phyloP scores from a whole-genome alignment of 805 yeast species.

The Scheffersomyces amazonensis region DNA sequence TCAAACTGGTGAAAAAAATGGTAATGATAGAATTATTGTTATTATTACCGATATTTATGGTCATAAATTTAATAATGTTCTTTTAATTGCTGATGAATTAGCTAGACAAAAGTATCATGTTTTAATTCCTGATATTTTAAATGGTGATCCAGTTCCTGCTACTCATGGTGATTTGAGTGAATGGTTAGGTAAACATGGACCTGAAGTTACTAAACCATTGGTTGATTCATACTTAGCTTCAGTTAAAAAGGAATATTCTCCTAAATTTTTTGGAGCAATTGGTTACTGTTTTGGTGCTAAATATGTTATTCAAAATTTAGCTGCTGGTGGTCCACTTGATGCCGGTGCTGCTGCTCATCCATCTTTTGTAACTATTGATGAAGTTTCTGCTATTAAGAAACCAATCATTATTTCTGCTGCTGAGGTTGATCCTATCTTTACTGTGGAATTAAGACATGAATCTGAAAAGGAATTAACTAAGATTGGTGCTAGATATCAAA shows the following conservation, averaged over 20 bases:
- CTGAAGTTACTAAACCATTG: slow-evolving; percentile 46
- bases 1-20: slow-evolving; percentile 22
- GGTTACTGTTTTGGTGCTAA: slow-evolving; percentile 91
- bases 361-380: slow-evolving; percentile 64
- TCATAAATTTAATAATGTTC: slow-evolving; percentile 50
- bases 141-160: slow-evolving; percentile 38
- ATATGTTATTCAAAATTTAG: slow-evolving; percentile 52
- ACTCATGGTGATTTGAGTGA: slow-evolving; percentile 13
- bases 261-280: slow-evolving; percentile 45
- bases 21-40: slow-evolving; percentile 49
- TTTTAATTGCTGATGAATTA: slow-evolving; percentile 64
- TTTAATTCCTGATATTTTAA: slow-evolving; percentile 72
- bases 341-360: slow-evolving; percentile 83
- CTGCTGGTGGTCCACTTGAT: slow-evolving; percentile 27
- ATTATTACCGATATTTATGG: slow-evolving; percentile 74
- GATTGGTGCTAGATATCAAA: slow-evolving; percentile 48
- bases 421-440: slow-evolving; percentile 62
- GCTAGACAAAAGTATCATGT: slow-evolving; percentile 64
- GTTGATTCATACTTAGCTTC: slow-evolving; percentile 45
- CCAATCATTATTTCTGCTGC: slow-evolving; percentile 77
- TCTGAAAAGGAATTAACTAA: slow-evolving; percentile 55
- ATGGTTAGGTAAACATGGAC: slow-evolving; percentile 58
- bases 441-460: slow-evolving; percentile 58
- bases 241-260: slow-evolving; percentile 37
- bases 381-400: slow-evolving; percentile 49